These are phyloP conservation scores for Gryganskiella cystojenkinii DNA, from an alignment of 192 early-diverging fungal species.

Conservation along the genomic window DNA sequence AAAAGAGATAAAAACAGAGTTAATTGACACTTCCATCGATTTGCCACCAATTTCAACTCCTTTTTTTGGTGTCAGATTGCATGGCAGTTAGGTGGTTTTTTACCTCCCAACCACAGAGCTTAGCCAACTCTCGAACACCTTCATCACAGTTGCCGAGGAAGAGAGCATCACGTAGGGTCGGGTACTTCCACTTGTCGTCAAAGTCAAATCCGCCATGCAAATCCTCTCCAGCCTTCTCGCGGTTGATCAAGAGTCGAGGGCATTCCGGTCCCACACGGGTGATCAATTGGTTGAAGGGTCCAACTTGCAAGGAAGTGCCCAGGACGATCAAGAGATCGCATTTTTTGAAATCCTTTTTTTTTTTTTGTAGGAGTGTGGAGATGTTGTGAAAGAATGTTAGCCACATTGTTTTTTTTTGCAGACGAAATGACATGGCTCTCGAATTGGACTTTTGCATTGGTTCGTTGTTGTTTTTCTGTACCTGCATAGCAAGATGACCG, in stretches of 20 bases:
- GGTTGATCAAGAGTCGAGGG: conserved; percentile 93
- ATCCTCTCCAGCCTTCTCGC: conserved; percentile 77
- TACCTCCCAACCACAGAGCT: conserved; percentile 80
- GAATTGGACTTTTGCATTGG: too few relatives aligned
- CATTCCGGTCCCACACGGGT: conserved; percentile 66
- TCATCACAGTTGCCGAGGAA: conserved; percentile 85
- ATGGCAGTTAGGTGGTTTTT: too few relatives aligned
- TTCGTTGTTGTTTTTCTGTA: conserved; percentile 16
- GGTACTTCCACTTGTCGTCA: conserved; percentile 65
- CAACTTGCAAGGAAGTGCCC: conserved; percentile 90
- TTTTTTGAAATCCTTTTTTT: conserved; percentile 75
- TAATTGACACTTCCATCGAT: too few relatives aligned
- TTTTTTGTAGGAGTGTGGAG: not conserved
- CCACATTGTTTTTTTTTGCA: too few relatives aligned
- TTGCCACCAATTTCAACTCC: too few relatives aligned
- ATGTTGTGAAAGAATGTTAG: not conserved
- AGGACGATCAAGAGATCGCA: conserved; percentile 92
- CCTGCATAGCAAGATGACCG: conserved; percentile 56
- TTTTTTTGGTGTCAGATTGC: too few relatives aligned
- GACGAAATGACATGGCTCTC: too few relatives aligned
- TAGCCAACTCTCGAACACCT: conserved; percentile 73
- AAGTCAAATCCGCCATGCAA: conserved; percentile 80
- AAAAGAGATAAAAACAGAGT: not conserved
- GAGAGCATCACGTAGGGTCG: conserved; percentile 76
- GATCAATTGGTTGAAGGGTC: conserved; percentile 89